A percentile compares a stretch with the other conserved stretches of the same genome.
phyloP scores from a whole-genome alignment of 192 early-diverging fungal species.

The Chytriomyces sp. region DNA sequence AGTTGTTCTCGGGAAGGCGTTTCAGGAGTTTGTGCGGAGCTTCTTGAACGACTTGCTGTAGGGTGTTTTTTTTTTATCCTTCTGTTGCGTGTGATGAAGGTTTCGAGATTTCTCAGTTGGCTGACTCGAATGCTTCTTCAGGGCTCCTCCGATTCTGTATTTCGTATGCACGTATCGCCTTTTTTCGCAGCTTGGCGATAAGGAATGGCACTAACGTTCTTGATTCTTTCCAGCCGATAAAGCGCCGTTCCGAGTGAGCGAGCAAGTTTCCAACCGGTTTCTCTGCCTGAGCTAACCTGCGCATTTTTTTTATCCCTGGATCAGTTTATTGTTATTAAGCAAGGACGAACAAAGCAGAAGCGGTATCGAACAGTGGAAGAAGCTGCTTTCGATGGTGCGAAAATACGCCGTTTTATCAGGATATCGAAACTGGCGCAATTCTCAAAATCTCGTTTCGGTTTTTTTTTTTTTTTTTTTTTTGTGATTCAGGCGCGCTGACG shows the following conservation, averaged over 20 bases:
- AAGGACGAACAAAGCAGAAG: constrained; percentile 25
- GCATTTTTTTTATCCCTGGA: not conserved
- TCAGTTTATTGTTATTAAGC: constrained; percentile 31
- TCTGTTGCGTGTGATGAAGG: not conserved
- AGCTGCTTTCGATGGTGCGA: constrained; percentile 23
- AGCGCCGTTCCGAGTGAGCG: not conserved
- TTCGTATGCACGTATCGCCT: no score
- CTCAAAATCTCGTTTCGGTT: not conserved
- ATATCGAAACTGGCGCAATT: not conserved
- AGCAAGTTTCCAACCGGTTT: no score
- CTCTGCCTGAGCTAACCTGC: not conserved
- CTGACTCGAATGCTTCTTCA: not conserved
- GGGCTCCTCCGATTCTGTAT: not conserved
- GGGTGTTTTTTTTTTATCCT: not conserved
- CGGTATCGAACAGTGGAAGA: constrained; percentile 29
- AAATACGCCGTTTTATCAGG: not conserved
- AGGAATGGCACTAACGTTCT: no score
- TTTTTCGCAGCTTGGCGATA: not conserved
- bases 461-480: not conserved
- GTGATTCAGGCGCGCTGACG: constrained; percentile 21
- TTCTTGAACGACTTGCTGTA: constrained; percentile 39
- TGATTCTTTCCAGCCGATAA: constrained; percentile 5
- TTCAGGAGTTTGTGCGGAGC: constrained; percentile 36
- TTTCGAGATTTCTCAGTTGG: not conserved
- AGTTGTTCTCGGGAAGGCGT: constrained; percentile 36